These are phyloP conservation scores for Nigrograna mackinnonii DNA, from an alignment of 2,329 filamentous ascomycete genomes.

Conservation along the genomic window DNA sequence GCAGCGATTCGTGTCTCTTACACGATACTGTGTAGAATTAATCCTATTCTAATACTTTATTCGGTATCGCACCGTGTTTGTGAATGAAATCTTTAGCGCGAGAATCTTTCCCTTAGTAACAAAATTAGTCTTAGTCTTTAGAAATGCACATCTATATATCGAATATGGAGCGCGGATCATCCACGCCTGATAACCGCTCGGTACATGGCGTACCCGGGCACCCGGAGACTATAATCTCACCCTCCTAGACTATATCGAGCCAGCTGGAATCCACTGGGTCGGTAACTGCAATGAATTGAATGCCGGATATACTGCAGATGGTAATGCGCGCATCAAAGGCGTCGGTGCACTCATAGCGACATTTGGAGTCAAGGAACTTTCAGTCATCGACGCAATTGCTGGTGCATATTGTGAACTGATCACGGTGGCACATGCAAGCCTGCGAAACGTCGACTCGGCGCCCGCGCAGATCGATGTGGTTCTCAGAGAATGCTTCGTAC, in stretches of 20 bases:
- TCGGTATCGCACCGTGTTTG: too few relatives aligned
- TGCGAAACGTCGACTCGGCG: conserved; percentile 18
- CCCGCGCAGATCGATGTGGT: conserved; percentile 26
- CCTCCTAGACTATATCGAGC: conserved; percentile 17
- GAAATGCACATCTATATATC: too few relatives aligned
- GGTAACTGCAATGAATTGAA: conserved; percentile 60
- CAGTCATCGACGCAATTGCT: conserved; percentile 71
- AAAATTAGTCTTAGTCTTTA: too few relatives aligned
- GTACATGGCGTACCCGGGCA: too few relatives aligned
- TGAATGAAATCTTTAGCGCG: too few relatives aligned
- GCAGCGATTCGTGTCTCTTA: too few relatives aligned
- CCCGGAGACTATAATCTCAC: conserved; percentile 13
- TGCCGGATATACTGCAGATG: conserved; percentile 57
- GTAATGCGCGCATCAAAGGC: conserved; percentile 55
- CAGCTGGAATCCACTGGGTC: conserved; percentile 16
- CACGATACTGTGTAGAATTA: too few relatives aligned
- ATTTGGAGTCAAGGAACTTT: conserved; percentile 70
- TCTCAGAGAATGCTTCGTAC: conserved; percentile 17
- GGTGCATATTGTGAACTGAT: conserved; percentile 72
- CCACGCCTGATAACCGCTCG: too few relatives aligned
- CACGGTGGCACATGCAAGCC: conserved; percentile 18
- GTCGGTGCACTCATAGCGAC: conserved; percentile 65
- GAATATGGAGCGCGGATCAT: too few relatives aligned
- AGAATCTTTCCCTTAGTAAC: too few relatives aligned
- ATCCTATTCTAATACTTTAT: too few relatives aligned